Conservation (phyloP, 1,139 yeast genomes). For the Maudiozyma humilis region DNA sequence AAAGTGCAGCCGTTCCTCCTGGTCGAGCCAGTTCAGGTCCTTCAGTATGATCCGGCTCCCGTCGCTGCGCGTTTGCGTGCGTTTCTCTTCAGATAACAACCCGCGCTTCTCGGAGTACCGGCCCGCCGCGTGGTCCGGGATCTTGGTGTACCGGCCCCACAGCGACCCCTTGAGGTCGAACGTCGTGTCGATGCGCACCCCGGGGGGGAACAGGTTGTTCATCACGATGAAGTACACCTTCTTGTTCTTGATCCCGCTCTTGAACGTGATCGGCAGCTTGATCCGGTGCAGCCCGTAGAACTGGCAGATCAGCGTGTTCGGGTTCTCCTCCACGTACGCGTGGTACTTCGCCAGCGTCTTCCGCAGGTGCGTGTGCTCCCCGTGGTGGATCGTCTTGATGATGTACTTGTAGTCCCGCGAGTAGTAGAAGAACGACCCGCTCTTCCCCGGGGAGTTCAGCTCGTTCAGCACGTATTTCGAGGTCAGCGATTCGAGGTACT, state of each 20-base stretch:
- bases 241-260: conserved; percentile 40
- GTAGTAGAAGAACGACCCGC: conserved; percentile 91
- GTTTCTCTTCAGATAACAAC: neutral
- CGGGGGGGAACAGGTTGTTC: conserved; percentile 94
- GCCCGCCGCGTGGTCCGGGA: conserved; percentile 12
- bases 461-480: conserved; percentile 88
- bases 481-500: conserved; percentile 81
- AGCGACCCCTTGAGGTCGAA: conserved; percentile 91
- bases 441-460: conserved; percentile 90
- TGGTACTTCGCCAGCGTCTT: conserved; percentile 67
- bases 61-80: too few species aligned
- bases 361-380: conserved; percentile 80
- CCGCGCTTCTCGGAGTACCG: neutral
- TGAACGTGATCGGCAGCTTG: conserved; percentile 62
- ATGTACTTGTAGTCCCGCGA: conserved; percentile 88
- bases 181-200: conserved; percentile 72
- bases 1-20: conserved; percentile 51
- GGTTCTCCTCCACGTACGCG: conserved; percentile 68
- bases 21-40: conserved; percentile 71
- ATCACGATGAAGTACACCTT: conserved; percentile 89
- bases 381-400: conserved; percentile 87
- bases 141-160: conserved; percentile 58
- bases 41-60: conserved; percentile 6
- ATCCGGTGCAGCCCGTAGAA: conserved; percentile 91
- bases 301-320: conserved; percentile 81